These are phyloP conservation scores for Neofusicoccum sp. DNA, from an alignment of 2,329 filamentous ascomycete genomes.

Conservation along the genomic window DNA sequence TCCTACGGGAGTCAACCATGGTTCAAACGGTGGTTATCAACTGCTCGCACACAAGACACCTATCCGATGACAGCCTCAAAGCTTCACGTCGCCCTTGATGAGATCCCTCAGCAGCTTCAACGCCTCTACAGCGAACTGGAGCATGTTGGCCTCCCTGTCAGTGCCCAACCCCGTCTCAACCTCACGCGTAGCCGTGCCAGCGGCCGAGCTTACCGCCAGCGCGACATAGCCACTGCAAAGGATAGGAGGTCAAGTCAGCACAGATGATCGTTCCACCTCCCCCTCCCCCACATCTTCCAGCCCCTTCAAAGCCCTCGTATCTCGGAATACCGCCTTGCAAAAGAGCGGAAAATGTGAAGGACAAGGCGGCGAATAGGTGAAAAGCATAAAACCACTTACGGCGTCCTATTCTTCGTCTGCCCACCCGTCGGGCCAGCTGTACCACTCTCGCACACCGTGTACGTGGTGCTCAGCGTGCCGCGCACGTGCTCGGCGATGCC, in stretches of 20 bases:
- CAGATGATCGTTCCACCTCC: not conserved
- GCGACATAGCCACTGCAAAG: conserved; percentile 61
- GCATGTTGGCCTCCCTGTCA: conserved; percentile 64
- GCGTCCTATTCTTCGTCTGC: conserved; percentile 57
- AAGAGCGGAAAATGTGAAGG: not conserved
- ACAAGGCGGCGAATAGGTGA: conserved; percentile 9
- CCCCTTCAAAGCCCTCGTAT: too few relatives aligned
- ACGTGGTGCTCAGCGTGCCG: conserved; percentile 58
- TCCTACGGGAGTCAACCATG: too few relatives aligned
- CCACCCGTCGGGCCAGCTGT: conserved; percentile 67
- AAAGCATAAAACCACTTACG: conserved; percentile 37
- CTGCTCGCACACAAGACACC: too few relatives aligned
- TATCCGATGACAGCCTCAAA: conserved; percentile 27
- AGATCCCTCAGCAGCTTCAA: conserved; percentile 61
- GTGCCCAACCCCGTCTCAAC: conserved; percentile 57
- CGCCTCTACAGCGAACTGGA: conserved; percentile 61
- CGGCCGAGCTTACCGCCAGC: conserved; percentile 59
- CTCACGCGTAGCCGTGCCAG: conserved; percentile 57
- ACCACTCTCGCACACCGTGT: conserved; percentile 61
- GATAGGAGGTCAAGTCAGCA: not conserved
- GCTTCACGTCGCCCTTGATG: conserved; percentile 49
- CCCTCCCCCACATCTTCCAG: too few relatives aligned
- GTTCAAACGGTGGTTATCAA: not conserved
- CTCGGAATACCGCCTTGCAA: not conserved
- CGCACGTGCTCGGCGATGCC: conserved; percentile 60